phyloP scores from a whole-genome alignment of 441 rosid species.

The Gossypium aridum region DNA sequence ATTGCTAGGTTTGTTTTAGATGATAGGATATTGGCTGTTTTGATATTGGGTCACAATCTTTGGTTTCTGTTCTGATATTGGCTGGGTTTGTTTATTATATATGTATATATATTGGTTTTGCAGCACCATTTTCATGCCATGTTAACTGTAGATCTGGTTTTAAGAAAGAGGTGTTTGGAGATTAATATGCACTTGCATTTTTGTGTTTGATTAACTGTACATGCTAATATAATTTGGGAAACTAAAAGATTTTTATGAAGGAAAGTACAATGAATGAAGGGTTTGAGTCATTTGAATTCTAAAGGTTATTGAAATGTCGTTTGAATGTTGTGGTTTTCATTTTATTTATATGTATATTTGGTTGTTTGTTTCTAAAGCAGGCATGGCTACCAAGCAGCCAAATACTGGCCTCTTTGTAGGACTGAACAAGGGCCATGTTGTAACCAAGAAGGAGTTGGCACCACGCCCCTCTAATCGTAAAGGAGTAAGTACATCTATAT shows the following conservation, averaged over 20 bases:
- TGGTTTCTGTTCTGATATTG: not conserved
- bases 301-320: not conserved
- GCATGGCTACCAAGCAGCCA: constrained; percentile 53
- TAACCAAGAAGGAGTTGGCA: constrained; percentile 53
- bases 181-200: not conserved
- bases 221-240: not conserved
- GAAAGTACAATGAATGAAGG: not conserved
- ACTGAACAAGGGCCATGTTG: constrained; percentile 51
- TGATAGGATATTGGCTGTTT: not conserved
- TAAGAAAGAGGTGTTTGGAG: not conserved
- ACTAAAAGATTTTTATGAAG: not conserved
- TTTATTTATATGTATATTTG: not conserved
- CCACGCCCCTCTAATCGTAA: constrained; percentile 47
- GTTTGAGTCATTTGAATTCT: not conserved
- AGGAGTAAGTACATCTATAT: constrained; percentile 32
- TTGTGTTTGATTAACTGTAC: not conserved
- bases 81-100: not conserved
- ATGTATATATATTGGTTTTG: not conserved
- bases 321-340: not conserved
- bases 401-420: constrained; percentile 55
- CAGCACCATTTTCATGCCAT: not conserved
- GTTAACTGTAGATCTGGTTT: not conserved
- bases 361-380: constrained; percentile 13
- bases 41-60: not conserved
- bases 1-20: not conserved